phyloP scores from a whole-genome alignment of 768 basidiomycete genomes.

The Pleurotus citrinopileatus region DNA sequence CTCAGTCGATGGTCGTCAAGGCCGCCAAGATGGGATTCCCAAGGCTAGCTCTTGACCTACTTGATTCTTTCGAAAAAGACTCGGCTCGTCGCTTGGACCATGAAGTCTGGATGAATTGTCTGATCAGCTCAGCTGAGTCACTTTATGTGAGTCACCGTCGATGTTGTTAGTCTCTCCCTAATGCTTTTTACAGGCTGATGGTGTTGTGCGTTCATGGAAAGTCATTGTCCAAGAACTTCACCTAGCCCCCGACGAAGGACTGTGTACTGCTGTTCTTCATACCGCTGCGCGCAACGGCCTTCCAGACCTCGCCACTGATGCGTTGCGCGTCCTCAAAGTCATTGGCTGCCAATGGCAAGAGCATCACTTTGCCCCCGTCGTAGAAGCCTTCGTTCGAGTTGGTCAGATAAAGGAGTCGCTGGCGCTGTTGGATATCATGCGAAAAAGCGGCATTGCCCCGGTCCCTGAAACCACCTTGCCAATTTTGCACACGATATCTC shows the following conservation, averaged over 20 bases:
- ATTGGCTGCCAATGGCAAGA: slow-evolving; percentile 54
- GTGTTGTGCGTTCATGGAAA: slow-evolving; percentile 62
- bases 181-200: slow-evolving; percentile 50
- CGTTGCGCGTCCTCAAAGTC: slow-evolving; percentile 51
- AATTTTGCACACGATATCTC: slow-evolving; percentile 46
- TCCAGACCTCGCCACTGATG: slow-evolving; percentile 65
- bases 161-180: neutral
- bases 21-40: slow-evolving; percentile 55
- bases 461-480: slow-evolving; percentile 49
- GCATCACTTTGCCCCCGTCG: slow-evolving; percentile 72
- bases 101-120: slow-evolving; percentile 62
- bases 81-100: slow-evolving; percentile 52
- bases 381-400: slow-evolving; percentile 68
- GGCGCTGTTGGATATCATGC: slow-evolving; percentile 57
- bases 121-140: slow-evolving; percentile 59
- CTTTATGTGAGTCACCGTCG: slow-evolving; percentile 56
- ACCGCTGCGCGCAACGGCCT: slow-evolving; percentile 74
- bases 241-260: slow-evolving; percentile 70
- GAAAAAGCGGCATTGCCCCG: slow-evolving; percentile 44
- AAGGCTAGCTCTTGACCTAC: slow-evolving; percentile 71
- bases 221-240: slow-evolving; percentile 48
- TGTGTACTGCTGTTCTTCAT: slow-evolving; percentile 65
- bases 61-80: slow-evolving; percentile 53
- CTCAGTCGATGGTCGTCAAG: slow-evolving; percentile 49
- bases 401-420: slow-evolving; percentile 63